Evolutionary conservation across 768 basidiomycete species (phyloP).

Genomic region (Tricholoma bakamatsutake): DNA sequence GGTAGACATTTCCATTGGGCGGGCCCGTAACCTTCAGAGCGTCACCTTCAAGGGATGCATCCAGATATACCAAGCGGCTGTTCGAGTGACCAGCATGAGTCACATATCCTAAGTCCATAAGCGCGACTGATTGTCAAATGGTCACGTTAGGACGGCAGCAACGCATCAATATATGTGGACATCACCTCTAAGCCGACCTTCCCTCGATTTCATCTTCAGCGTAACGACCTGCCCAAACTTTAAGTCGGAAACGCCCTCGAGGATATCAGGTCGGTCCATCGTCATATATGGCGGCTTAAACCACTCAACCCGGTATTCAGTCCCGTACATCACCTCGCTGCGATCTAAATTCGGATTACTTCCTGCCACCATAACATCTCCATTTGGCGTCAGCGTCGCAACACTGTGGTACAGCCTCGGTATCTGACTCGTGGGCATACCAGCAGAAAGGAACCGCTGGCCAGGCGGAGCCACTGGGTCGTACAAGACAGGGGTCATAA

Average conservation of each 20-base stretch:
- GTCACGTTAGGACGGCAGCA: constrained; percentile 38
- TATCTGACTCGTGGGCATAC: constrained; percentile 61
- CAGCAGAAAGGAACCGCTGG: constrained; percentile 49
- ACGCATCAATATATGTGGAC: not conserved
- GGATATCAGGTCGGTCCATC: constrained; percentile 49
- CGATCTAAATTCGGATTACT: constrained; percentile 82
- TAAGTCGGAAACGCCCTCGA: constrained; percentile 28
- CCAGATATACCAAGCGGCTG: constrained; percentile 68
- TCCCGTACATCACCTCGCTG: constrained; percentile 66
- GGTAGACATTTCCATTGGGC: constrained; percentile 58
- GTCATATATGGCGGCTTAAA: constrained; percentile 79
- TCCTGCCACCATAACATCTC: constrained; percentile 72
- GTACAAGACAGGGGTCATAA: constrained; percentile 66
- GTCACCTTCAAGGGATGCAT: constrained; percentile 31
- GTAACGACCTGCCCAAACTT: constrained; percentile 34
- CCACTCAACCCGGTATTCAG: constrained; percentile 88
- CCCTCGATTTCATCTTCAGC: constrained; percentile 31
- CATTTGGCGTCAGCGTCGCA: constrained; percentile 69
- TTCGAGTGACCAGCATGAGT: constrained; percentile 77
- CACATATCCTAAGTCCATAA: constrained; percentile 81
- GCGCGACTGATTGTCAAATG: constrained; percentile 38
- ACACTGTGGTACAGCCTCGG: constrained; percentile 81
- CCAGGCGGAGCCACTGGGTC: constrained; percentile 47
- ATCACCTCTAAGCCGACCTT: constrained; percentile 18
- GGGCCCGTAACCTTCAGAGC: constrained; percentile 59